phyloP scores from a whole-genome alignment of 2,329 filamentous ascomycete species.

The Pseudogymnoascus sp. region DNA sequence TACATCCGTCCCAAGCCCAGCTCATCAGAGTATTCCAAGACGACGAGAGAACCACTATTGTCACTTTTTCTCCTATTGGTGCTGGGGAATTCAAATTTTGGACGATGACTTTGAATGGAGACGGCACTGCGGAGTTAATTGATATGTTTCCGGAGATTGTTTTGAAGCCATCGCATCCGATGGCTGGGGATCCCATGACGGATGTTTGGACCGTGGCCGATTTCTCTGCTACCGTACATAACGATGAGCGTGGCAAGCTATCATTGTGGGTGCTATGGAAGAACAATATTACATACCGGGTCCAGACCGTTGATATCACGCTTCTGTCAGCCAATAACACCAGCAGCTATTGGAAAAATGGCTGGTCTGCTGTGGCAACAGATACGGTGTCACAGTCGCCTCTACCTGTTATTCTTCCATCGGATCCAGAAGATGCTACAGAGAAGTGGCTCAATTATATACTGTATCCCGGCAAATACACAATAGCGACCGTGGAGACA shows the following conservation, averaged over 20 bases:
- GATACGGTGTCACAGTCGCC: slow-evolving; percentile 50
- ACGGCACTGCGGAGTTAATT: slow-evolving; percentile 53
- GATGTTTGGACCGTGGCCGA: slow-evolving; percentile 77
- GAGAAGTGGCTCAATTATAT: slow-evolving; percentile 85
- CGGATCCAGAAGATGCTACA: slow-evolving; percentile 62
- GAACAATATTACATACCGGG: slow-evolving; percentile 71
- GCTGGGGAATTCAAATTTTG: slow-evolving; percentile 94
- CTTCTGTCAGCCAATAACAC: slow-evolving; percentile 43
- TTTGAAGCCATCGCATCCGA: slow-evolving; percentile 63
- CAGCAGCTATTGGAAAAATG: slow-evolving; percentile 52
- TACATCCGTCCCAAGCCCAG: slow-evolving; percentile 73
- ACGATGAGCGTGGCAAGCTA: slow-evolving; percentile 47
- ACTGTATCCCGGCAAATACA: slow-evolving; percentile 77
- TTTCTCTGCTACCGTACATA: slow-evolving; percentile 55
- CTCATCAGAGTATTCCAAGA: slow-evolving; percentile 66
- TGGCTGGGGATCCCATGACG: slow-evolving; percentile 61
- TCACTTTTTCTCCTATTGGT: slow-evolving; percentile 83
- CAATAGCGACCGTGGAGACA: slow-evolving; percentile 71
- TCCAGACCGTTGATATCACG: slow-evolving; percentile 44
- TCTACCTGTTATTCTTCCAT: slow-evolving; percentile 52
- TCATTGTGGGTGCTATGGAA: slow-evolving; percentile 77
- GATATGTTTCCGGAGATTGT: slow-evolving; percentile 65
- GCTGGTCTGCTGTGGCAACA: slow-evolving; percentile 64
- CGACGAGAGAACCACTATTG: slow-evolving; percentile 52
- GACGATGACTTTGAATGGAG: slow-evolving; percentile 61